phyloP scores from a whole-genome alignment of 768 basidiomycete species.

The Termitomyces sp. region DNA sequence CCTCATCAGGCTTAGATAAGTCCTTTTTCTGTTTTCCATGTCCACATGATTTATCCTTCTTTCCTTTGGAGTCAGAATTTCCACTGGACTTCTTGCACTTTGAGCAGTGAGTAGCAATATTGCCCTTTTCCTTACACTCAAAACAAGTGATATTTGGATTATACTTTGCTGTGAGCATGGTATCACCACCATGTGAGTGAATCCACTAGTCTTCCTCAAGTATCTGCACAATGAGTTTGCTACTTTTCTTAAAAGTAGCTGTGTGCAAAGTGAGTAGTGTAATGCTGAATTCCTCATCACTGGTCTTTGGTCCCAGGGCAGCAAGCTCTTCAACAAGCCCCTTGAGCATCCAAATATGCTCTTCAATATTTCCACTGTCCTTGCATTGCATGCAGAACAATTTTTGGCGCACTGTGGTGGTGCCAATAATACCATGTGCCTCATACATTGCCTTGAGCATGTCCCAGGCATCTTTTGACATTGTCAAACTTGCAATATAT shows the following conservation, averaged over 20 bases:
- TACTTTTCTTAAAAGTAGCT: constrained; percentile 12
- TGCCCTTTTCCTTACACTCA: constrained; percentile 7
- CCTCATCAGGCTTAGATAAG: background rate
- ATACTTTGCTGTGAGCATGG: constrained; percentile 12
- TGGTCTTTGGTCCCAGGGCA: constrained; percentile 16
- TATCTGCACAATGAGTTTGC: background rate
- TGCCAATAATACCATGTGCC: constrained; percentile 20
- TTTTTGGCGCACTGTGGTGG: constrained; percentile 20
- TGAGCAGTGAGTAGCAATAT: constrained; percentile 1
- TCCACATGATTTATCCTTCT: background rate
- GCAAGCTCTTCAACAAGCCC: constrained; percentile 18
- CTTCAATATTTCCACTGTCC: constrained; percentile 25
- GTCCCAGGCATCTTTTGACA: constrained; percentile 21
- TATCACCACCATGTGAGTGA: constrained; percentile 6
- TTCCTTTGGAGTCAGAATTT: background rate
- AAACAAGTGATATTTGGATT: constrained; percentile 12
- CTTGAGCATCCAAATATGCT: constrained; percentile 24
- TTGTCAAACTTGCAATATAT: constrained; percentile 13
- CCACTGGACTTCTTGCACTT: background rate
- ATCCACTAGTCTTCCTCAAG: constrained; percentile 15
- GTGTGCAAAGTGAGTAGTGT: constrained; percentile 23
- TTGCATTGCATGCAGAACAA: constrained; percentile 20
- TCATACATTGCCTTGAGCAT: constrained; percentile 22
- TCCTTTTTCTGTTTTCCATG: background rate
- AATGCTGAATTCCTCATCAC: constrained; percentile 23